Evolutionary conservation across 176 grass and related monocot genomes (phyloP).

Genomic region (Poa pratensis): DNA sequence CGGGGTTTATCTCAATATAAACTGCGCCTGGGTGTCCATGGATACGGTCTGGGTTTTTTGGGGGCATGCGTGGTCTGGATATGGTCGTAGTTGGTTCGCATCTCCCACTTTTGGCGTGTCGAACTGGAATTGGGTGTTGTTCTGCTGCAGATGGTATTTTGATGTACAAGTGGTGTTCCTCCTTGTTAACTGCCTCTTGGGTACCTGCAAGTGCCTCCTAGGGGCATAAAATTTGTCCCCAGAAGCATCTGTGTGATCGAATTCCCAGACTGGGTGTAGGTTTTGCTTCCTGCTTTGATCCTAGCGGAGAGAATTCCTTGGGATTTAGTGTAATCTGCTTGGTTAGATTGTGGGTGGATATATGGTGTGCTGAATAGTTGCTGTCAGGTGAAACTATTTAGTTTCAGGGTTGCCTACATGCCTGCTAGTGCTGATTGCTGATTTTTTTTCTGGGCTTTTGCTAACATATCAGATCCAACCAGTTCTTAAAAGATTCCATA

Average conservation of each 20-base stretch:
- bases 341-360: slow-evolving; percentile 19
- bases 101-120: not conserved
- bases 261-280: not conserved
- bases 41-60: slow-evolving; percentile 36
- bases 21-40: not conserved
- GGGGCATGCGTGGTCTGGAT: not conserved
- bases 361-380: slow-evolving; percentile 12
- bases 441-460: not conserved
- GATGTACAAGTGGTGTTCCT: not conserved
- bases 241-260: not conserved
- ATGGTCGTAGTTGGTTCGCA: slow-evolving; percentile 12
- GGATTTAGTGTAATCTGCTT: not conserved
- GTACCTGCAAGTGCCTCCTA: not conserved
- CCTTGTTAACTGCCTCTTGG: not conserved
- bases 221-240: not conserved
- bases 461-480: not conserved
- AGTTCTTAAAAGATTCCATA: not conserved
- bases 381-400: not conserved
- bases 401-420: not conserved
- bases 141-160: slow-evolving; percentile 1
- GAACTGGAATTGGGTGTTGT: slow-evolving; percentile 13
- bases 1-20: not conserved
- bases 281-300: slow-evolving; percentile 4
- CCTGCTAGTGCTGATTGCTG: slow-evolving; percentile 7
- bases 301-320: not conserved